Base-by-base conservation (phyloP, 768 basidiomycete genomes). In the Termitomyces sp. region DNA sequence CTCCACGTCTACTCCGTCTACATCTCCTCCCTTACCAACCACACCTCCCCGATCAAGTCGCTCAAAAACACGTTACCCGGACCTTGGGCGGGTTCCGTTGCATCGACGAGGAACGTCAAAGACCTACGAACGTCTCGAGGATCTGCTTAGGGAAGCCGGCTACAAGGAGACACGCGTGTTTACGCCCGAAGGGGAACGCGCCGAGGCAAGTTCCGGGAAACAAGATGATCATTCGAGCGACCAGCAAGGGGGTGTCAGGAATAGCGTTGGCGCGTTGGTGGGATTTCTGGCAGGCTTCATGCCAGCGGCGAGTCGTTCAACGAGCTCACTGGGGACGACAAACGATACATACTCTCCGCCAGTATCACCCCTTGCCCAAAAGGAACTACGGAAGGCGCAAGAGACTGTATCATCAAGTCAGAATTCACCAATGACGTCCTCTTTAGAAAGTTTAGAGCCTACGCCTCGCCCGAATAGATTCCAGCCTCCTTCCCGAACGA, bases 141-240 rank as follows among this genome's bases (percentile, higher is more conserved):
- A 95, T 71, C 77, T 97, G 17, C 78, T 97, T 27, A 78, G 83
- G 49, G 89, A 93, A 68, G 92, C 92, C 1, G 94, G 94, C 2
- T 95, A 95, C 77, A 93, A 92, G 69, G 94, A 96, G 67, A 95
- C 92, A 3, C 82, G 93, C 42, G 80, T 97, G 11, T 90, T 91
- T 64, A 95, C 94, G 0, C 93, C 94, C 8, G 91, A 94, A 70
- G 75, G 79, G 4, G 90, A 92, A 58, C 79, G 47, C 42, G 43
- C 81, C 38, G 65, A 67, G 17, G 73, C 72, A 17, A 67, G 68
- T 25, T 64, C 65, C 21, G 66, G 65, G 11, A 66, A 69, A 12
- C 67, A 63, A 57, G 60, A 65, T 4, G 37, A n/a, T 57, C 65
- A 61, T 23, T 68, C 63, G 17, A 46, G 60, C n/a, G 68, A 66